Evolutionary conservation across 2,329 filamentous ascomycete species (phyloP).

Genomic region (Talaromyces sp.): DNA sequence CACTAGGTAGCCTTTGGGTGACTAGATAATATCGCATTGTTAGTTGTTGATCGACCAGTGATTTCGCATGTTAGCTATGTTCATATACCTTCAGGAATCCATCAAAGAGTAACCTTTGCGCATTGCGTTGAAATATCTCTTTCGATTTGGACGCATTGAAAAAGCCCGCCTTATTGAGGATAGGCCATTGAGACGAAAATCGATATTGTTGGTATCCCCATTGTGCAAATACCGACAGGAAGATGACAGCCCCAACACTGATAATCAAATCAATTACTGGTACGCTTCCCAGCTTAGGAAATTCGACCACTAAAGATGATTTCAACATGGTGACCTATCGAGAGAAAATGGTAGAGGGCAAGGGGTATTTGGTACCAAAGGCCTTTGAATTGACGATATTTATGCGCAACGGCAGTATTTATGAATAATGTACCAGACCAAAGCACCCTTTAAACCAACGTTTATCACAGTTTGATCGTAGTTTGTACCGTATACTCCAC

Average conservation of each 20-base stretch:
- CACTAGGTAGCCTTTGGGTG: constrained; percentile 7
- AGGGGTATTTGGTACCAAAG: background rate
- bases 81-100: constrained; percentile 3
- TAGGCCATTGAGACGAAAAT: background rate
- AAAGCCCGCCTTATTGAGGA: constrained; percentile 1
- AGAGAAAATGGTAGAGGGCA: background rate
- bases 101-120: background rate
- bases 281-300: background rate
- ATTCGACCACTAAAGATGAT: background rate
- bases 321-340: background rate
- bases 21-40: background rate
- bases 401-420: background rate
- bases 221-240: background rate
- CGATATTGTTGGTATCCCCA: background rate
- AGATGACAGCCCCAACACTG: background rate
- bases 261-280: background rate
- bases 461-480: background rate
- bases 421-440: background rate
- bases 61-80: background rate
- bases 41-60: background rate
- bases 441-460: background rate
- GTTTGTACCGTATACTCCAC: background rate
- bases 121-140: background rate
- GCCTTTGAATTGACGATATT: background rate
- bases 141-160: constrained; percentile 5